Percentiles rank a stretch among this genome's conserved stretches.
Evolutionary conservation across 139 green algal genomes (phyloP).

Genomic region (Chlamydomonas sp.): DNA sequence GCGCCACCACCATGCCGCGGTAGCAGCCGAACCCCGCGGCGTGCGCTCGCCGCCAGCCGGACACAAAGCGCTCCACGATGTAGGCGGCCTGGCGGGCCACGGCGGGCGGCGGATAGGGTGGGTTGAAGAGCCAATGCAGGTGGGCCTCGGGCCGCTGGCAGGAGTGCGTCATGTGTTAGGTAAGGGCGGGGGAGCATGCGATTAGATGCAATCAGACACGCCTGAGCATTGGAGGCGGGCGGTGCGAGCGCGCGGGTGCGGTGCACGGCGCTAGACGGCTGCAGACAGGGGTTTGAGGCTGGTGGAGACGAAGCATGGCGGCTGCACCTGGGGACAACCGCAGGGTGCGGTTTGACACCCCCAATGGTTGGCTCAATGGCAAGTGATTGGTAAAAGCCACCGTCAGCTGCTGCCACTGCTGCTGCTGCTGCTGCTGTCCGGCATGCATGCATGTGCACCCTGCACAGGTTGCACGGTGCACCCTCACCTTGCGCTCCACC

Average conservation of each 20-base stretch:
- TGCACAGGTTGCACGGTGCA: neutral
- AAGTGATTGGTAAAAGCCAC: neutral
- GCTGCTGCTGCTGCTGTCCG: neutral
- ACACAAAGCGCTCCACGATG: constrained; percentile 38
- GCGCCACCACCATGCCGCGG: constrained; percentile 52
- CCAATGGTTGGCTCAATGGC: neutral
- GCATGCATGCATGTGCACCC: neutral
- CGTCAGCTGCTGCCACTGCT: neutral
- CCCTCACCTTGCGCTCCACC: constrained; percentile 47
- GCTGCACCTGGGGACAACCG: neutral
- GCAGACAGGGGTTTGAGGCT: neutral
- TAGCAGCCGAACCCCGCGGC: constrained; percentile 16
- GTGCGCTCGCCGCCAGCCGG: constrained; percentile 16
- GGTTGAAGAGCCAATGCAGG: too few species aligned
- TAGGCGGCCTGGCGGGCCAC: constrained; percentile 20
- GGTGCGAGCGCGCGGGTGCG: too few species aligned
- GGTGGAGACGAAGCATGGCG: neutral
- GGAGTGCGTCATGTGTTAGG: too few species aligned
- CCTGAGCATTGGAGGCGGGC: neutral
- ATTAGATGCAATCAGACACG: too few species aligned
- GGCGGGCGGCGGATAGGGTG: neutral
- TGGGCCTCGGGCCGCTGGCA: too few species aligned
- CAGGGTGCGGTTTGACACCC: too few species aligned
- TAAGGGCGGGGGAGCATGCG: too few species aligned
- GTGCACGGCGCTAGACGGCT: too few species aligned